A percentile compares a stretch with the other conserved stretches of the same genome.
Conservation (phyloP, 2,329 filamentous ascomycete species). For the Graphiopsis chlorocephala region DNA sequence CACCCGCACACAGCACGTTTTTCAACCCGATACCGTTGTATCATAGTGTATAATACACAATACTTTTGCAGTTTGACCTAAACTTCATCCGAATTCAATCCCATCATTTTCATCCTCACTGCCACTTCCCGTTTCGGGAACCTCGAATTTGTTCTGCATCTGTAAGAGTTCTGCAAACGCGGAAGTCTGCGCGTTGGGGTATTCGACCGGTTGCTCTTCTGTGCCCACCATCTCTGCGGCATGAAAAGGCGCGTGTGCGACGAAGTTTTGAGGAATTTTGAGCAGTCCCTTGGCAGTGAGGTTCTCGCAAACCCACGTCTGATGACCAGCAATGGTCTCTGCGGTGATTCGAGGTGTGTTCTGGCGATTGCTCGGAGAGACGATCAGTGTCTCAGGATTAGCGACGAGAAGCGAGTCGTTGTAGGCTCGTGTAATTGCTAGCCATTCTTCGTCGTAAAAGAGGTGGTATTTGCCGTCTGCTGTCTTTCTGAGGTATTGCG, state of each 20-base stretch:
- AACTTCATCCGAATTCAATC: neutral
- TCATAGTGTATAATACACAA: neutral
- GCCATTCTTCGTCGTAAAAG: conserved; percentile 89
- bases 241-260: conserved; percentile 69
- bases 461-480: conserved; percentile 50
- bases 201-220: conserved; percentile 54
- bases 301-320: conserved; percentile 72
- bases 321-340: conserved; percentile 65
- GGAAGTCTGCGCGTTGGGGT: conserved; percentile 78
- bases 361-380: conserved; percentile 48
- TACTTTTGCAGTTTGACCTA: neutral
- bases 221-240: conserved; percentile 16
- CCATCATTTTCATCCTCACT: neutral
- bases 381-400: conserved; percentile 58
- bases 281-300: conserved; percentile 51
- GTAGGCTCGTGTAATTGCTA: conserved; percentile 80
- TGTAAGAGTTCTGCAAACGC: conserved; percentile 50
- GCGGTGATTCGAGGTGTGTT: conserved; percentile 53
- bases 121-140: neutral
- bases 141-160: neutral
- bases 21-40: neutral
- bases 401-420: conserved; percentile 54
- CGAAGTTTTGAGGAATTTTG: conserved; percentile 74
- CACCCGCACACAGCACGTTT: neutral
- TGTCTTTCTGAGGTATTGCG: conserved; percentile 43